Percentiles rank a stretch among this genome's conserved stretches.
phyloP scores from a whole-genome alignment of 2,329 filamentous ascomycete genomes.

The Microdochium paspali region DNA sequence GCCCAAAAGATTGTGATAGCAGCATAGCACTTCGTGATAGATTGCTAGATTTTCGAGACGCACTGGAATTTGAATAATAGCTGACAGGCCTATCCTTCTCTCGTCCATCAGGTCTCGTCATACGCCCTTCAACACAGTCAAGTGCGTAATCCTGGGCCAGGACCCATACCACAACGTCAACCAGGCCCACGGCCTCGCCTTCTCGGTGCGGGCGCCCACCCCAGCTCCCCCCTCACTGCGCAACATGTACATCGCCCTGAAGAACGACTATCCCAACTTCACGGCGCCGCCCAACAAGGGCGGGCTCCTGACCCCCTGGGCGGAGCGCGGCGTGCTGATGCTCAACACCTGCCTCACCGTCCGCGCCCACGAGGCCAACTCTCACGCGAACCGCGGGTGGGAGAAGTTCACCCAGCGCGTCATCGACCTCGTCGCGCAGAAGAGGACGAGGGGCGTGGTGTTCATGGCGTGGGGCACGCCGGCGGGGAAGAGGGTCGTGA shows the following conservation, averaged over 20 bases:
- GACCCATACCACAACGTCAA: constrained; percentile 95
- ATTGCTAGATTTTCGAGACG: too few relatives aligned
- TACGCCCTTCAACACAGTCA: constrained; percentile 80
- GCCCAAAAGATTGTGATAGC: too few relatives aligned
- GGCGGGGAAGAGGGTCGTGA: constrained; percentile 68
- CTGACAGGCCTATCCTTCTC: constrained; percentile 2
- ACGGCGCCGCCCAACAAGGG: constrained; percentile 63
- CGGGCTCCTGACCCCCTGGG: constrained; percentile 87
- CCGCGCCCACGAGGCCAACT: constrained; percentile 78
- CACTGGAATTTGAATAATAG: too few relatives aligned
- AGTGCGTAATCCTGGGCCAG: constrained; percentile 88
- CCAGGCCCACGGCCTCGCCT: constrained; percentile 92
- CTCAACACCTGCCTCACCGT: constrained; percentile 95
- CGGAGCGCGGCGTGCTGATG: constrained; percentile 82
- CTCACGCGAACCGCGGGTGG: constrained; percentile 81
- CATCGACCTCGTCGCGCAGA: constrained; percentile 76
- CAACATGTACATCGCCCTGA: constrained; percentile 87
- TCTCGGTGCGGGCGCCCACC: constrained; percentile 86
- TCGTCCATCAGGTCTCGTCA: constrained; percentile 71
- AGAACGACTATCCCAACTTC: constrained; percentile 82
- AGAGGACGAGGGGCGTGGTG: constrained; percentile 72
- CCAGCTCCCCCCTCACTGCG: constrained; percentile 79
- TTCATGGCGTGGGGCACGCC: constrained; percentile 91
- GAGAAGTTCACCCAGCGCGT: constrained; percentile 86
- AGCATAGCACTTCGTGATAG: too few relatives aligned